Evolutionary conservation across 2,329 filamentous ascomycete species (phyloP).

Genomic region (Periconia macrospinosa): DNA sequence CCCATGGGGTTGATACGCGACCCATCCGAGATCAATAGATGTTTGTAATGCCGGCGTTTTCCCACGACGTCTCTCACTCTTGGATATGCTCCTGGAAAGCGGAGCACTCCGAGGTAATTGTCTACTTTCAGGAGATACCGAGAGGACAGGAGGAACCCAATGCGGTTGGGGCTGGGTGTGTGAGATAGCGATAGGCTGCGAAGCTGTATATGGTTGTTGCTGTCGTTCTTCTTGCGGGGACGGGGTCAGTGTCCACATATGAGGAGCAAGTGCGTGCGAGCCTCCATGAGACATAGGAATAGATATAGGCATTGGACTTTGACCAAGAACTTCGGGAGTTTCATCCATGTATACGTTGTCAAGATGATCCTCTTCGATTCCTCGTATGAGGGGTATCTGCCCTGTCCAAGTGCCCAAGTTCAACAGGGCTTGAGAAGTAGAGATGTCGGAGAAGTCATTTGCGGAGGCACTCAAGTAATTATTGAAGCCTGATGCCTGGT

Average conservation of each 20-base stretch:
- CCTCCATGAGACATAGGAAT: conserved; percentile 36
- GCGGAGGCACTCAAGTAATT: conserved; percentile 30
- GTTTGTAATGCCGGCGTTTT: conserved; percentile 27
- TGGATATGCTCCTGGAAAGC: conserved; percentile 30
- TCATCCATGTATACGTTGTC: conserved; percentile 20
- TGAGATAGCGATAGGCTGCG: conserved; percentile 34
- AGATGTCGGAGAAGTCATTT: conserved; percentile 36
- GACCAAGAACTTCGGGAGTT: conserved; percentile 29
- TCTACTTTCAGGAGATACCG: conserved; percentile 27
- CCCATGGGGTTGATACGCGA: conserved; percentile 38
- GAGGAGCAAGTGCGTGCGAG: conserved; percentile 15
- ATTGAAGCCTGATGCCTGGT: conserved; percentile 28
- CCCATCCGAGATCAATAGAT: conserved; percentile 33
- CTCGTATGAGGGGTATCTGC: conserved; percentile 9
- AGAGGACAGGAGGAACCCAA: conserved; percentile 24
- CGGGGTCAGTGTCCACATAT: conserved; percentile 12
- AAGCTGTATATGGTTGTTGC: conserved; percentile 5
- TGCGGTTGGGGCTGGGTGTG: conserved; percentile 26
- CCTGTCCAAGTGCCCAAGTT: conserved; percentile 35
- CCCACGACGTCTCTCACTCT: conserved; percentile 19
- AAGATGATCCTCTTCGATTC: not conserved
- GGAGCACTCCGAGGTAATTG: conserved; percentile 22
- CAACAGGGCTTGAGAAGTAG: conserved; percentile 30
- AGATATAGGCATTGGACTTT: conserved; percentile 27
- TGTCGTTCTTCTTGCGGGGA: conserved; percentile 8